phyloP scores from a whole-genome alignment of 805 yeast genomes.

The Wickerhamomyces chambardii region DNA sequence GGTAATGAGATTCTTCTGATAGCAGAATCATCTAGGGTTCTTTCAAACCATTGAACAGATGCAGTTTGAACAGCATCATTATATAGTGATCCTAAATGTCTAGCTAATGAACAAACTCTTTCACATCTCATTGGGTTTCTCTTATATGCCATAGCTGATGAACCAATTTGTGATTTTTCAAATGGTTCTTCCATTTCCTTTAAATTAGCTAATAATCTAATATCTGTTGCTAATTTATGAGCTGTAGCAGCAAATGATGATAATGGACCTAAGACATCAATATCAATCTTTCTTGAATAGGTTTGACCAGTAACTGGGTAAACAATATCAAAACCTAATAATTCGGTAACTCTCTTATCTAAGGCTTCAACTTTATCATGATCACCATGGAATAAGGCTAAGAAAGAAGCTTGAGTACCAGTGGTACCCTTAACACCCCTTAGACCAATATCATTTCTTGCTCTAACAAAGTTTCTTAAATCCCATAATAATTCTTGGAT shows the following conservation, averaged over 20 bases:
- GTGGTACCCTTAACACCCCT: constrained; percentile 99
- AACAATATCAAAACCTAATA: constrained; percentile 88
- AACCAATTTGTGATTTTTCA: constrained; percentile 97
- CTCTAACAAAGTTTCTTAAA: constrained; percentile 89
- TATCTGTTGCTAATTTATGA: constrained; percentile 96
- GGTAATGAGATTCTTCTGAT: constrained; percentile 96
- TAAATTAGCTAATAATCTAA: constrained; percentile 90
- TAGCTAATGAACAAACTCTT: constrained; percentile 95
- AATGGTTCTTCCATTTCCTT: constrained; percentile 98
- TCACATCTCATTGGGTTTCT: constrained; percentile 99
- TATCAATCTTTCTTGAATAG: constrained; percentile 96
- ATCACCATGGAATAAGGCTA: constrained; percentile 91
- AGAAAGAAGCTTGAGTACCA: constrained; percentile 96
- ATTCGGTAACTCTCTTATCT: constrained; percentile 87
- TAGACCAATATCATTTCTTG: constrained; percentile 91
- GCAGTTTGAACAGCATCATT: constrained; percentile 95
- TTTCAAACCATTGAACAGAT: constrained; percentile 98
- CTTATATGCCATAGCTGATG: constrained; percentile 98
- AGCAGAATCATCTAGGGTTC: constrained; percentile 97
- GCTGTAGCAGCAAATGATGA: constrained; percentile 94
- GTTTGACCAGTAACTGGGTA: constrained; percentile 99
- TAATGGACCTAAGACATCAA: constrained; percentile 86
- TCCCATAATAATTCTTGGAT: constrained; percentile 97
- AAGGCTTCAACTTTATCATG: constrained; percentile 93
- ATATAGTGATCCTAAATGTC: constrained; percentile 88